Conservation (phyloP, 176 grass and related monocot species). For the Elaeis guineensis region DNA sequence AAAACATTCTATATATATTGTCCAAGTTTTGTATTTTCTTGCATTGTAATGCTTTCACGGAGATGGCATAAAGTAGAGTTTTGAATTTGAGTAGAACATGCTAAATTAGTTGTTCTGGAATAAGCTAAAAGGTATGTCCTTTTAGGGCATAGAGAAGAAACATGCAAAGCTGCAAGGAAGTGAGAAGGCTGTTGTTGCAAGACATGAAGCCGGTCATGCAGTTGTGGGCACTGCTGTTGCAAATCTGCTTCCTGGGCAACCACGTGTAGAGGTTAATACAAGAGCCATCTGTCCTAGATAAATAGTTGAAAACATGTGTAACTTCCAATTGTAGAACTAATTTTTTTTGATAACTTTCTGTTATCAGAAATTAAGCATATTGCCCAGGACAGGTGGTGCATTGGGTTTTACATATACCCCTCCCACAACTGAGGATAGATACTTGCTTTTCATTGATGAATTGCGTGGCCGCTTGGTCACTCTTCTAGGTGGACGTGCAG, state of each 20-base stretch:
- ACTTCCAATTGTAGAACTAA: conserved; percentile 2
- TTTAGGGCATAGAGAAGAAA: conserved; percentile 98
- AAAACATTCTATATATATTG: too few species aligned
- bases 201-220: conserved; percentile 97
- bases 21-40: too few species aligned
- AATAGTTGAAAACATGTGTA: too few species aligned
- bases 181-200: conserved; percentile 95
- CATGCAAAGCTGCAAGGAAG: conserved; percentile 85
- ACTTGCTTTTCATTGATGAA: conserved; percentile 96
- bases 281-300: not conserved
- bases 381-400: conserved; percentile 94
- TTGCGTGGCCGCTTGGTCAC: conserved; percentile 87
- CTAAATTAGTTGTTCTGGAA: too few species aligned
- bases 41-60: too few species aligned
- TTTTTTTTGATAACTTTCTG: conserved; percentile 9
- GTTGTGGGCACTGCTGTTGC: conserved; percentile 94
- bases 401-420: conserved; percentile 86
- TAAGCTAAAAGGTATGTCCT: not conserved
- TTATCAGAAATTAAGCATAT: conserved; percentile 90
- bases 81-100: too few species aligned
- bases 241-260: conserved; percentile 70
- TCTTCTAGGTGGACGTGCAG: conserved; percentile 86
- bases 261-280: conserved; percentile 78
- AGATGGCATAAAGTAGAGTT: too few species aligned
- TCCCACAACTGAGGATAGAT: conserved; percentile 85